A percentile compares a stretch with the other conserved stretches of the same genome.
These are phyloP conservation scores for Penicillium malachiteum DNA, from an alignment of 495 filamentous ascomycete species.

Conservation along the genomic window DNA sequence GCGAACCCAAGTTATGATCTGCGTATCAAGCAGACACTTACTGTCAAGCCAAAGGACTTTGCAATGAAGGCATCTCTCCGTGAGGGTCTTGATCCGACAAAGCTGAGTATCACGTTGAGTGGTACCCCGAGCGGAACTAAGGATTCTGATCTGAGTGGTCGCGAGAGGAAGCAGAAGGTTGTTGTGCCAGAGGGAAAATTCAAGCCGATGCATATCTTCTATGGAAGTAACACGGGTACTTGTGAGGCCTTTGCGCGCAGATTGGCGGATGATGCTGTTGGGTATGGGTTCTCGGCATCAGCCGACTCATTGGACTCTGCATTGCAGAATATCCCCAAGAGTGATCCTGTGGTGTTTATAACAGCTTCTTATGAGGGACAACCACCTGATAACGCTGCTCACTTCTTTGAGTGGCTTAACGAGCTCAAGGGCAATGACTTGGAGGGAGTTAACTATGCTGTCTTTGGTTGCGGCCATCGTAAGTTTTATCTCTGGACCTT, in stretches of 20 bases:
- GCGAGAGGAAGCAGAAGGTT: slow-evolving; percentile 22
- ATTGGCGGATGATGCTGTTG: slow-evolving; percentile 56
- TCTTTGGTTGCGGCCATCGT: slow-evolving; percentile 55
- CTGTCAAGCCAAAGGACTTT: slow-evolving; percentile 74
- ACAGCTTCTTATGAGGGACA: slow-evolving; percentile 74
- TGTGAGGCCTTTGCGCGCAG: slow-evolving; percentile 68
- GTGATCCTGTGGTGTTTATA: slow-evolving; percentile 63
- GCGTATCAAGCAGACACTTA: slow-evolving; percentile 67
- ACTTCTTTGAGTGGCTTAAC: slow-evolving; percentile 67
- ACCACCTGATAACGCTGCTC: slow-evolving; percentile 70
- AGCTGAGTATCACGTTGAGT: slow-evolving; percentile 53
- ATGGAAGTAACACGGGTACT: slow-evolving; percentile 73
- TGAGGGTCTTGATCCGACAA: slow-evolving; percentile 55
- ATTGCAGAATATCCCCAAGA: slow-evolving; percentile 58
- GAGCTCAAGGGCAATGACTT: slow-evolving; percentile 49
- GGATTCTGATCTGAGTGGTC: slow-evolving; percentile 15
- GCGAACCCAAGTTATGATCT: slow-evolving; percentile 56
- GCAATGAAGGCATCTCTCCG: slow-evolving; percentile 65
- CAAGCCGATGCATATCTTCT: slow-evolving; percentile 63
- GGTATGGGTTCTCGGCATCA: slow-evolving; percentile 57
- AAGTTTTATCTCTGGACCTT: slow-evolving; percentile 10
- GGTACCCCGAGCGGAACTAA: slow-evolving; percentile 15
- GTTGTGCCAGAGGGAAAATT: slow-evolving; percentile 18
- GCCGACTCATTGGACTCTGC: slow-evolving; percentile 61
- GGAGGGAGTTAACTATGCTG: slow-evolving; percentile 57